Conservation (phyloP, 1,284 basidiomycete genomes). For the Leucoagaricus sp. region DNA sequence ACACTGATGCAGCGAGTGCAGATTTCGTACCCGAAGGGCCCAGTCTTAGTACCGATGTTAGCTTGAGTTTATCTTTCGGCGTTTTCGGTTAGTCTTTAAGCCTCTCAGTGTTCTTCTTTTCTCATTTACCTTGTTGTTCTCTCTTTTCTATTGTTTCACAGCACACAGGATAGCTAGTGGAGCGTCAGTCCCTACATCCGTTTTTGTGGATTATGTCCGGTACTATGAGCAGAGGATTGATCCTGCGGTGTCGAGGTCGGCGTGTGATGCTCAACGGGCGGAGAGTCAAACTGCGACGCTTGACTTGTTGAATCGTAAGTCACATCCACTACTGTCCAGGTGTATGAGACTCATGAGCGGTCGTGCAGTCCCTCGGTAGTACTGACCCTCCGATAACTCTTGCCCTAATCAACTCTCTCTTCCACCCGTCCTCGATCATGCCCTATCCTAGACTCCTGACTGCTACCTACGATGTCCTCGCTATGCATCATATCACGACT, state of each 20-base stretch:
- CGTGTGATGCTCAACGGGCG: constrained; percentile 1
- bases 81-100: not conserved
- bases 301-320: constrained; percentile 11
- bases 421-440: no score
- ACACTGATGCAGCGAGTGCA: not conserved
- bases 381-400: no score
- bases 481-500: no score
- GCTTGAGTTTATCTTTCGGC: constrained; percentile 3
- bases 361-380: no score
- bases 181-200: not conserved
- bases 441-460: no score
- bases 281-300: not conserved
- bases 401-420: no score
- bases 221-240: constrained; percentile 4
- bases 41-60: not conserved
- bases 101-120: not conserved
- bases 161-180: not conserved
- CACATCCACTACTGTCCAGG: not conserved
- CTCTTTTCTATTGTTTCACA: not conserved
- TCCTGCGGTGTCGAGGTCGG: not conserved
- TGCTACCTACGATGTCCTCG: no score
- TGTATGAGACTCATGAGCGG: no score
- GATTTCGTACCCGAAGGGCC: constrained; percentile 4
- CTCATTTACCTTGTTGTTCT: no score
- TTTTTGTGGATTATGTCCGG: constrained; percentile 4